Conservation (phyloP, 805 yeast genomes). For the Candida schatavii region DNA sequence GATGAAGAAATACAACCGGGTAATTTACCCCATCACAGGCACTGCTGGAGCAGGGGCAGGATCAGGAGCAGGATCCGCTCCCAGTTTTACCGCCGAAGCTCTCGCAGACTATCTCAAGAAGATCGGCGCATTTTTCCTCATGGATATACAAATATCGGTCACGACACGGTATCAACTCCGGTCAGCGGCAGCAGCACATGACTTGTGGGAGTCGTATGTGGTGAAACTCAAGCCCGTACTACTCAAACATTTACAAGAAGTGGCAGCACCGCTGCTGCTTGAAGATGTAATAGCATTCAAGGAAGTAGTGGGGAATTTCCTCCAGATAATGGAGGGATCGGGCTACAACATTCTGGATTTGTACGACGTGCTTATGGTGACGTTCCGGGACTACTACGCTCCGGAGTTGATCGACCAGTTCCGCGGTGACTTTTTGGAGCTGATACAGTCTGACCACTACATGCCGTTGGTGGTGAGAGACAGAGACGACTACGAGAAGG, state of each 20-base stretch:
- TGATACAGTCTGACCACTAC: conserved; percentile 77
- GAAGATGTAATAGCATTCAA: conserved; percentile 54
- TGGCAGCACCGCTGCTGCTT: conserved; percentile 13
- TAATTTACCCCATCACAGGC: conserved; percentile 62
- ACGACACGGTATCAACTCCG: conserved; percentile 66
- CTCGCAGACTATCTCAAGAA: conserved; percentile 57
- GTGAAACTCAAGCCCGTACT: conserved; percentile 60
- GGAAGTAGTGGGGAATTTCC: conserved; percentile 62
- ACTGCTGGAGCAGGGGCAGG: conserved; percentile 22
- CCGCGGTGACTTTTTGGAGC: conserved; percentile 54
- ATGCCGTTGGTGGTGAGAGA: conserved; percentile 79
- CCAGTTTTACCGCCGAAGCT: conserved; percentile 30
- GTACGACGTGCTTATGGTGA: conserved; percentile 56
- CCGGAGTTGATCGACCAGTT: conserved; percentile 53
- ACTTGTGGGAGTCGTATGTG: conserved; percentile 70
- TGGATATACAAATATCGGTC: conserved; percentile 66
- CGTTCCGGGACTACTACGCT: conserved; percentile 61
- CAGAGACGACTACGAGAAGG: conserved; percentile 55
- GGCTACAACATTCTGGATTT: conserved; percentile 58
- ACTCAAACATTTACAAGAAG: conserved; percentile 41
- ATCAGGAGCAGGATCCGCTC: conserved; percentile 17
- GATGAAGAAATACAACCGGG: conserved; percentile 62
- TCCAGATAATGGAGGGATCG: conserved; percentile 74
- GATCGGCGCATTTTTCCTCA: conserved; percentile 71
- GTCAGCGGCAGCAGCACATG: conserved; percentile 58